A percentile compares a stretch with the other conserved stretches of the same genome.
Evolutionary conservation across 352 stramenopile genomes (phyloP).

Genomic region (Pseudoperonospora humuli): DNA sequence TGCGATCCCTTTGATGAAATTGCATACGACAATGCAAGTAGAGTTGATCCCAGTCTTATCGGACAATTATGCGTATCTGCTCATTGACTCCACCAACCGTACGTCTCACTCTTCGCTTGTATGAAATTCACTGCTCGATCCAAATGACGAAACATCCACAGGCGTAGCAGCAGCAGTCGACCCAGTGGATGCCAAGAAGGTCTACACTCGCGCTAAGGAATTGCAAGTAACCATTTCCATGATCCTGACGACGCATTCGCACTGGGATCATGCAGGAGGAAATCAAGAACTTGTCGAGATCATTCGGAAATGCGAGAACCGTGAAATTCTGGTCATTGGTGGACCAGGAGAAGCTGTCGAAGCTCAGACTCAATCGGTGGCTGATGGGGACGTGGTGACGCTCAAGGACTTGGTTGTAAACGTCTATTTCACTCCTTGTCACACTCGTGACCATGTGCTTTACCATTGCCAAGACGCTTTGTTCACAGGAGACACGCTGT

Average conservation of each 20-base stretch:
- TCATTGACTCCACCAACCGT: constrained; percentile 53
- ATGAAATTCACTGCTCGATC: background rate
- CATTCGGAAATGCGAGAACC: constrained; percentile 25
- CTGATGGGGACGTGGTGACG: constrained; percentile 50
- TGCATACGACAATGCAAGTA: constrained; percentile 53
- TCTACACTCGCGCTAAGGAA: constrained; percentile 53
- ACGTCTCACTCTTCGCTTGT: constrained; percentile 7
- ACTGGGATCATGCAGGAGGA: constrained; percentile 87
- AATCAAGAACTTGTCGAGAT: constrained; percentile 65
- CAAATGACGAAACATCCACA: too few relatives aligned
- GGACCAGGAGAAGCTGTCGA: constrained; percentile 63
- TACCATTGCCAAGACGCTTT: constrained; percentile 63
- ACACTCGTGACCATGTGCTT: constrained; percentile 87
- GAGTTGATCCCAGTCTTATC: constrained; percentile 75
- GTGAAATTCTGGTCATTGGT: constrained; percentile 63
- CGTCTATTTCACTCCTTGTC: constrained; percentile 85
- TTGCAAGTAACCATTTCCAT: constrained; percentile 63
- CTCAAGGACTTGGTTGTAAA: constrained; percentile 51
- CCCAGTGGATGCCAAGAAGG: constrained; percentile 77
- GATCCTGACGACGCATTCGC: constrained; percentile 89
- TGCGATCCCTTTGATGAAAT: too few relatives aligned
- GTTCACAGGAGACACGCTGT: constrained; percentile 91
- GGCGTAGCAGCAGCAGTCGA: constrained; percentile 77
- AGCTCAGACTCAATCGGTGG: constrained; percentile 49
- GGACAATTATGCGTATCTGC: constrained; percentile 91